These are phyloP conservation scores for Hypocreales sp. DNA, from an alignment of 2,329 filamentous ascomycete species.

Conservation along the genomic window DNA sequence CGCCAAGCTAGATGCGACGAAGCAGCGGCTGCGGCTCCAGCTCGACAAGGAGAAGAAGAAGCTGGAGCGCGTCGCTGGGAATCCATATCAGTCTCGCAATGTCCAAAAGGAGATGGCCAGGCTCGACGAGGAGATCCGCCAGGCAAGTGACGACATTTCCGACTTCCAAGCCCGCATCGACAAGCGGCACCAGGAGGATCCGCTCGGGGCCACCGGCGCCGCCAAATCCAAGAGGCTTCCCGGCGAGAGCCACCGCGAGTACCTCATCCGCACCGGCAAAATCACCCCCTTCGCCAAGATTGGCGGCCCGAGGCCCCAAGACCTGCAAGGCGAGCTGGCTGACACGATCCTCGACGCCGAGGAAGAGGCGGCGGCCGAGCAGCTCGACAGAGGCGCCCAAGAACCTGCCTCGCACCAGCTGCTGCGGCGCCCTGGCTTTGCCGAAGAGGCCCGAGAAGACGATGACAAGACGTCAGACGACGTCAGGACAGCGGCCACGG, in stretches of 20 bases:
- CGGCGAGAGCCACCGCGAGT: conserved; percentile 75
- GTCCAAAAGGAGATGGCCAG: conserved; percentile 51
- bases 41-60: conserved; percentile 38
- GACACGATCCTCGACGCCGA: conserved; percentile 73
- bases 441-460: conserved; percentile 19
- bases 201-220: conserved; percentile 24
- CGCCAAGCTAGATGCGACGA: conserved; percentile 36
- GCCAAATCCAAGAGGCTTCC: conserved; percentile 46
- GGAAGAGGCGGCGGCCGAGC: conserved; percentile 39
- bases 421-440: conserved; percentile 59
- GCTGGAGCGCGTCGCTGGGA: conserved; percentile 26
- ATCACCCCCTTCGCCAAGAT: conserved; percentile 90
- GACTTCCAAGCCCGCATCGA: conserved; percentile 74
- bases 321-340: conserved; percentile 53
- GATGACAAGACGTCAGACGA: no score
- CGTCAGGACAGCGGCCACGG: conserved; percentile 6
- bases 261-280: conserved; percentile 87
- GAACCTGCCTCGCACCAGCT: conserved; percentile 54
- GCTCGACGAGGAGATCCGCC: conserved; percentile 47
- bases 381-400: conserved; percentile 23
- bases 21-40: conserved; percentile 47
- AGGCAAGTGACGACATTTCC: conserved; percentile 55
- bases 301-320: conserved; percentile 43
- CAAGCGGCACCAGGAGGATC: conserved; percentile 46
- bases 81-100: conserved; percentile 36